Evolutionary conservation across 1,139 yeast genomes (phyloP), one percentile per base, ranked within the genome.

Genomic region (Yamadazyma sp.): DNA sequence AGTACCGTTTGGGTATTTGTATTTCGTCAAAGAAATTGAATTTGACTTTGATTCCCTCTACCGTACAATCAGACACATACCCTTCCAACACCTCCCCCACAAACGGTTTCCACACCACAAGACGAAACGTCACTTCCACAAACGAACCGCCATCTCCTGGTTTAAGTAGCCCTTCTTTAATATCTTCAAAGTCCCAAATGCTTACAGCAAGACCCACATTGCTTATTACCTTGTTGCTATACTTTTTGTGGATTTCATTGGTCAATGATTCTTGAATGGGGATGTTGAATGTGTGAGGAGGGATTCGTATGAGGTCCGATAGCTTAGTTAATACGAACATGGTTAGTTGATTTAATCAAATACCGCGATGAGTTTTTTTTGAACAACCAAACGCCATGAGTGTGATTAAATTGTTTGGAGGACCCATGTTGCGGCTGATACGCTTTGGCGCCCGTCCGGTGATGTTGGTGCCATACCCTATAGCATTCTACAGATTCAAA

Each of bases 71-170:
- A 33, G 89, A 80, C 18, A 92, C 89, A 90, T 95, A 87, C 1
- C 99, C 99, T 0, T 89, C 83, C 27, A 92, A 62, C n/a, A 90
- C 77, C 56, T 92, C 98, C 3, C 98, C 98, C 1, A 87, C 81
- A 60, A 90, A 89, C 1, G 98, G 98, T 50, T 92, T 84, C 73
- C 95, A 92, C 2, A 92, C 84, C 14, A 90, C 70, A 35, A 86
- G 70, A 38, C 97, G 65, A 55, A 89, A 87, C 40, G 69, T 74
- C 13, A 85, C 86, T 45, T 82, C 86, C 31, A 89, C 82, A 52
- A 74, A 90, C 2, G 92, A 76, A 1, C 92, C 89, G 6, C 98
- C 98, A 60, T 92, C 97, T n/a, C 98, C 97, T 2, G 96, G 96
- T 52, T 82, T 84, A 46, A 92, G 71, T 44, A 87, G 70, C 2